Evolutionary conservation across 371 early-diverging fungal species (phyloP).

Genomic region (Ordospora pajunii): DNA sequence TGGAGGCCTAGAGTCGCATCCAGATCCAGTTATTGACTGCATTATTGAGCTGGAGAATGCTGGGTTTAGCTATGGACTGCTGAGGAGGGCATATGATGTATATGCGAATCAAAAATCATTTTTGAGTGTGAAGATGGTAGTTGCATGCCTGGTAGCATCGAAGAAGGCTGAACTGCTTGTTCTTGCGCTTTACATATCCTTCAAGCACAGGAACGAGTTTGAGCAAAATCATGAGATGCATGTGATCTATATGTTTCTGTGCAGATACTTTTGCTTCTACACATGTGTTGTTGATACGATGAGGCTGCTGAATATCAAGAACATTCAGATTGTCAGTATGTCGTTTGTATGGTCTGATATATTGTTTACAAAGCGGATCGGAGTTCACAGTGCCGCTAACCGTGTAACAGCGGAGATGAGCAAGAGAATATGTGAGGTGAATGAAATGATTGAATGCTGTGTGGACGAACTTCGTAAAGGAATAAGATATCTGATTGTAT

Average conservation of each 20-base stretch:
- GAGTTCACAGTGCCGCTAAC: background rate
- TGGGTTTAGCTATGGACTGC: background rate
- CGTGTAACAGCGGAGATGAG: background rate
- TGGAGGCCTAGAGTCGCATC: background rate
- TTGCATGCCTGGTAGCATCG: constrained; percentile 32
- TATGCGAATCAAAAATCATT: background rate
- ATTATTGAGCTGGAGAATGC: background rate
- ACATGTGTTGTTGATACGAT: constrained; percentile 9
- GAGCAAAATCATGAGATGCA: constrained; percentile 31
- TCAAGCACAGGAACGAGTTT: background rate
- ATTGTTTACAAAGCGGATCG: background rate
- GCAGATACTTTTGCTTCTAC: constrained; percentile 42
- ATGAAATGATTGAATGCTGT: background rate
- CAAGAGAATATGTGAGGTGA: background rate
- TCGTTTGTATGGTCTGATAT: constrained; percentile 51
- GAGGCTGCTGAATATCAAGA: constrained; percentile 35
- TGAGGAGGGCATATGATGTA: background rate
- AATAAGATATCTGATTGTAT: constrained; percentile 23
- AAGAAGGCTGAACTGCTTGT: constrained; percentile 19
- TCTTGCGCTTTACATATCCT: constrained; percentile 38
- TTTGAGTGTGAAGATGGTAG: constrained; percentile 17
- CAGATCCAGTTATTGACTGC: background rate
- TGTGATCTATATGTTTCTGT: constrained; percentile 38
- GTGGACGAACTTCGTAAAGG: background rate
- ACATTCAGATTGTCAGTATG: constrained; percentile 39